Evolutionary conservation across 352 stramenopile species (phyloP).

Genomic region (Phytophthora podocarpi): DNA sequence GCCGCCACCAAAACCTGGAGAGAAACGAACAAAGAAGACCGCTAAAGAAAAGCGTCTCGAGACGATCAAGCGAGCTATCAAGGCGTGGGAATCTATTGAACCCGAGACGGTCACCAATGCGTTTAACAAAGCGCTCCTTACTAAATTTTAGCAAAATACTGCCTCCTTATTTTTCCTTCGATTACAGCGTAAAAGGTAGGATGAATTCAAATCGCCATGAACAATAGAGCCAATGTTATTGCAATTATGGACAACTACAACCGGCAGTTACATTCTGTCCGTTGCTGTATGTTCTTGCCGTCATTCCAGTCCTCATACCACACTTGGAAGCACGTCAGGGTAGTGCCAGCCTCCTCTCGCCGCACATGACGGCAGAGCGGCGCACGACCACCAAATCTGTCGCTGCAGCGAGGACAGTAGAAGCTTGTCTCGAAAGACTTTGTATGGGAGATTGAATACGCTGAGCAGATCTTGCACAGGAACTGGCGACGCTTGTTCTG

Average conservation of each 20-base stretch:
- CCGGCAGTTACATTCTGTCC: no score
- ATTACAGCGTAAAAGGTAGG: no score
- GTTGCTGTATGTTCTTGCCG: neutral
- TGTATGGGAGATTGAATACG: neutral
- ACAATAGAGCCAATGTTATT: no score
- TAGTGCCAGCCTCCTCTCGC: neutral
- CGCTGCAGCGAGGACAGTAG: neutral
- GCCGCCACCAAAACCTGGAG: no score
- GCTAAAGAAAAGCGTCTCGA: slow-evolving; percentile 6
- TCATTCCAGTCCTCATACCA: neutral
- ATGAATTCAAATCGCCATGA: no score
- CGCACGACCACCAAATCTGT: neutral
- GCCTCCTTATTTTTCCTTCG: slow-evolving; percentile 14
- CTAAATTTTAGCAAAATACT: slow-evolving; percentile 18
- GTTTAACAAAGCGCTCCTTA: slow-evolving; percentile 14
- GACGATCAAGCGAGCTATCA: slow-evolving; percentile 14
- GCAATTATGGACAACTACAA: no score
- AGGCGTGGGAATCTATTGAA: slow-evolving; percentile 1
- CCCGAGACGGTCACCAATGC: neutral
- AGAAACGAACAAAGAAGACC: no score
- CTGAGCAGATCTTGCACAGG: slow-evolving; percentile 26
- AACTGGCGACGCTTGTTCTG: slow-evolving; percentile 21
- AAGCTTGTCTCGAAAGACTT: slow-evolving; percentile 17
- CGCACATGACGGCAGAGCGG: neutral
- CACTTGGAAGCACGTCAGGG: neutral